Evolutionary conservation across 139 green algal genomes (phyloP).

Genomic region (Tetraselmis chui): DNA sequence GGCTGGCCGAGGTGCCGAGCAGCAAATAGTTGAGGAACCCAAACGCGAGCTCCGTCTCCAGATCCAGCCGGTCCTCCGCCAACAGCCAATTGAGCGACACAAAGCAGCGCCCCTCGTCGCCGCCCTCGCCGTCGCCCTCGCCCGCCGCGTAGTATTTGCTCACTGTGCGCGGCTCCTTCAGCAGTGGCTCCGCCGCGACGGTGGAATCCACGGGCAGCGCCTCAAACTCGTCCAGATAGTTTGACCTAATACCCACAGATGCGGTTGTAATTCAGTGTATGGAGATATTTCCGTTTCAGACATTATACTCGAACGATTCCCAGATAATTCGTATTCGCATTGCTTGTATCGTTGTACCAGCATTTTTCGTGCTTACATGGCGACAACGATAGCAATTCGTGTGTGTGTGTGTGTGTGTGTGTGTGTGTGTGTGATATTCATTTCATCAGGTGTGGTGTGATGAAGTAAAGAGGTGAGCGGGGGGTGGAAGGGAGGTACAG

Average conservation of each 20-base stretch:
- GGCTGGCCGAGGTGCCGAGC: conserved; percentile 81
- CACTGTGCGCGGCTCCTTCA: conserved; percentile 35
- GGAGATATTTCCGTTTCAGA: too few relatives aligned
- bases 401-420: too few relatives aligned
- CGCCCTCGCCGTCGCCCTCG: conserved; percentile 56
- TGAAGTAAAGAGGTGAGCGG: too few relatives aligned
- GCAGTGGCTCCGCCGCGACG: conserved; percentile 69
- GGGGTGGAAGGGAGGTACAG: conserved; percentile 30
- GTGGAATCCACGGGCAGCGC: conserved; percentile 52
- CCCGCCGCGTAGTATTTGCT: conserved; percentile 45
- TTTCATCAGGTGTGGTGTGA: too few relatives aligned
- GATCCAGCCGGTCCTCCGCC: conserved; percentile 70
- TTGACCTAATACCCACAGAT: neutral
- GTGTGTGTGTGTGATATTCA: too few relatives aligned
- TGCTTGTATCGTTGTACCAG: too few relatives aligned
- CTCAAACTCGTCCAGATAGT: conserved; percentile 82
- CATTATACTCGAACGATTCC: too few relatives aligned
- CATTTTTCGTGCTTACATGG: too few relatives aligned
- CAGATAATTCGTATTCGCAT: too few relatives aligned
- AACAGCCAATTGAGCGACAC: conserved; percentile 90
- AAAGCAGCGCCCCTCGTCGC: conserved; percentile 48
- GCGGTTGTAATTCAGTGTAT: too few relatives aligned
- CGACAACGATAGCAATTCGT: too few relatives aligned
- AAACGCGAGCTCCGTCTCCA: conserved; percentile 87
- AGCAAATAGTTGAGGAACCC: conserved; percentile 95